Evolutionary conservation across 2,329 filamentous ascomycete species (phyloP).

Genomic region (Diplodia corticola): DNA sequence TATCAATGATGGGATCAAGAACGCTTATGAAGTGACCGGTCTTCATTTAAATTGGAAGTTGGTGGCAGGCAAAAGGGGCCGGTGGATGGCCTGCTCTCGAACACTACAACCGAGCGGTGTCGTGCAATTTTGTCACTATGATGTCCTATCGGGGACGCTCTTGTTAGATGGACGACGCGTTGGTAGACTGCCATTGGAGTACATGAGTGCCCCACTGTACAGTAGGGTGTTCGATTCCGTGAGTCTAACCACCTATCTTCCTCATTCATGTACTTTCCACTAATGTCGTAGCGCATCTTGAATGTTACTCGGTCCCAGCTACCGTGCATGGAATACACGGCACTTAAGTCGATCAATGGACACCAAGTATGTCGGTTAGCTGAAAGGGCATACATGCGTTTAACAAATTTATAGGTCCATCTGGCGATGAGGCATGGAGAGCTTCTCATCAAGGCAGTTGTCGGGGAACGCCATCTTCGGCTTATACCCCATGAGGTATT

Average conservation of each 20-base stretch:
- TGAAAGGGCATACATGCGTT: not conserved
- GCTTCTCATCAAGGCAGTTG: too few relatives aligned
- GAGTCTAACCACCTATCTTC: too few relatives aligned
- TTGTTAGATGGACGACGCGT: constrained; percentile 55
- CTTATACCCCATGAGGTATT: too few relatives aligned
- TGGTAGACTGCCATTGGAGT: constrained; percentile 49
- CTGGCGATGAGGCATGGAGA: too few relatives aligned
- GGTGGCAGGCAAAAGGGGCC: too few relatives aligned
- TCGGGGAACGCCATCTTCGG: too few relatives aligned
- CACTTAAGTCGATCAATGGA: not conserved
- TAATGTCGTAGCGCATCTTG: not conserved
- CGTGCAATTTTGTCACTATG: constrained; percentile 42
- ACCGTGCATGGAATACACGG: not conserved
- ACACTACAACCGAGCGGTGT: fast-evolving
- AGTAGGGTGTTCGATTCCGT: constrained; percentile 45
- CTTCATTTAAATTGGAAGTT: not conserved
- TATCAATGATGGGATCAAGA: constrained; percentile 26
- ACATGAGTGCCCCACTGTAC: constrained; percentile 46
- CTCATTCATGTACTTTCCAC: too few relatives aligned
- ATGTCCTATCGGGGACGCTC: constrained; percentile 54
- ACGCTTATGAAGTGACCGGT: not conserved
- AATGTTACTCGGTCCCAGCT: not conserved
- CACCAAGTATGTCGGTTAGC: not conserved
- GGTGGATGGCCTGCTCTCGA: not conserved
- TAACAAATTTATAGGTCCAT: too few relatives aligned